These are phyloP conservation scores for Fusarium compactum DNA, from an alignment of 2,329 filamentous ascomycete genomes.

Conservation along the genomic window DNA sequence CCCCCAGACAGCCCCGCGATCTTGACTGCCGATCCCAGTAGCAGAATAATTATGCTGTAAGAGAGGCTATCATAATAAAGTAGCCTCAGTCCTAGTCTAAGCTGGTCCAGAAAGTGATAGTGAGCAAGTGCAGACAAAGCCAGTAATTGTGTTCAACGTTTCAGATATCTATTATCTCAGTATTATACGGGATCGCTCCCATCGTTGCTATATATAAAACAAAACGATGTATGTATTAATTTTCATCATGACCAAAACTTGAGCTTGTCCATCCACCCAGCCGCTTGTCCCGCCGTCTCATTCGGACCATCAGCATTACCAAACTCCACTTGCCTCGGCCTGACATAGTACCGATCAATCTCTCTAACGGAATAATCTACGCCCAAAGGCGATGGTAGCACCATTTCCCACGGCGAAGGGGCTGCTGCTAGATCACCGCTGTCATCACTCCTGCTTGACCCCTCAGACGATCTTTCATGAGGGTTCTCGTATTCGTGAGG, in stretches of 20 bases:
- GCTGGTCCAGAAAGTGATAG: no score
- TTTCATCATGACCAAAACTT: slow-evolving; percentile 32
- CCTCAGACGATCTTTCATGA: not conserved
- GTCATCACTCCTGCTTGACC: slow-evolving; percentile 3
- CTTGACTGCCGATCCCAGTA: not conserved
- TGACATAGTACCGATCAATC: slow-evolving; percentile 51
- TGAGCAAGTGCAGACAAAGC: not conserved
- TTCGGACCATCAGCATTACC: not conserved
- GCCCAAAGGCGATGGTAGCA: slow-evolving; percentile 35
- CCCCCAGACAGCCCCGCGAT: not conserved
- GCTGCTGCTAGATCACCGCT: not conserved
- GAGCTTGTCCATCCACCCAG: slow-evolving; percentile 6
- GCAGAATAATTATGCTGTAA: no score
- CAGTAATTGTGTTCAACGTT: not conserved
- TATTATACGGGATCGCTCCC: not conserved
- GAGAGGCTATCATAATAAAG: no score
- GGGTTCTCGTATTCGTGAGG: not conserved
- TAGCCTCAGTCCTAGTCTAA: no score
- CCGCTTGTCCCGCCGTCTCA: not conserved
- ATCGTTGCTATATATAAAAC: not conserved
- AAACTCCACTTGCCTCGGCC: slow-evolving; percentile 37
- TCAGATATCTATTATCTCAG: not conserved
- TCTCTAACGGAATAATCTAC: slow-evolving; percentile 55
- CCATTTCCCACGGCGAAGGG: slow-evolving; percentile 19
- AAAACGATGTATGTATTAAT: no score